These are phyloP conservation scores for Castanea sativa DNA, from an alignment of 306 rosid species.

Conservation along the genomic window DNA sequence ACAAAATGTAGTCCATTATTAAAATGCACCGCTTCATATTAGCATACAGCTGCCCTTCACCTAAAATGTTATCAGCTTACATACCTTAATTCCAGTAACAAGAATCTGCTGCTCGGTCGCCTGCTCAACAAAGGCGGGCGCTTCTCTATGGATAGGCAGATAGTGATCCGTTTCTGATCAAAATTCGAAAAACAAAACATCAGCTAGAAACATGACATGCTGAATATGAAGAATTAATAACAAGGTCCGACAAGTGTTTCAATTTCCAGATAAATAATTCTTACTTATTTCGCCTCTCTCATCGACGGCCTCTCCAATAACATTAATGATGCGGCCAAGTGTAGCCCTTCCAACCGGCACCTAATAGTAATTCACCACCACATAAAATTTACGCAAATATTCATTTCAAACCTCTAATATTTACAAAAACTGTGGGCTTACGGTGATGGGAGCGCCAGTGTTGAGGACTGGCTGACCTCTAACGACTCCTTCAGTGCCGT, in stretches of 20 bases:
- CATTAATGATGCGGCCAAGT: conserved; percentile 94
- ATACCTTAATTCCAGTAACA: conserved; percentile 89
- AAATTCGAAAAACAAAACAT: neutral
- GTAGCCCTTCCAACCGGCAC: conserved; percentile 98
- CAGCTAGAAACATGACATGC: neutral
- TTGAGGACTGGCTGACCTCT: conserved; percentile 89
- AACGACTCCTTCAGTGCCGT: conserved; percentile 89
- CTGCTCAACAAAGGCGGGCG: conserved; percentile 95
- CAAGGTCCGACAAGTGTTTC: too few relatives aligned
- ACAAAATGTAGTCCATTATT: too few relatives aligned
- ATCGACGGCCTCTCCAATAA: conserved; percentile 93
- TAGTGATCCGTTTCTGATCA: conserved; percentile 73
- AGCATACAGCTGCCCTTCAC: too few relatives aligned
- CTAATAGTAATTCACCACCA: conserved; percentile 22
- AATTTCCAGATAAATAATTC: conserved; percentile 14
- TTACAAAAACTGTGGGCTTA: conserved; percentile 14
- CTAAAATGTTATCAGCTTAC: too few relatives aligned
- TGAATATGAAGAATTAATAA: too few relatives aligned
- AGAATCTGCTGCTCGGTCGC: conserved; percentile 94
- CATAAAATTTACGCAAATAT: neutral
- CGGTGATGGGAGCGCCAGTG: conserved; percentile 96
- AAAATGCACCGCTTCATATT: too few relatives aligned
- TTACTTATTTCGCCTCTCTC: conserved; percentile 78
- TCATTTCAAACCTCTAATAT: neutral
- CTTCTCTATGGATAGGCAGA: conserved; percentile 96